phyloP scores from a whole-genome alignment of 2,329 filamentous ascomycete species.

The Neopestalotiopsis sp. region DNA sequence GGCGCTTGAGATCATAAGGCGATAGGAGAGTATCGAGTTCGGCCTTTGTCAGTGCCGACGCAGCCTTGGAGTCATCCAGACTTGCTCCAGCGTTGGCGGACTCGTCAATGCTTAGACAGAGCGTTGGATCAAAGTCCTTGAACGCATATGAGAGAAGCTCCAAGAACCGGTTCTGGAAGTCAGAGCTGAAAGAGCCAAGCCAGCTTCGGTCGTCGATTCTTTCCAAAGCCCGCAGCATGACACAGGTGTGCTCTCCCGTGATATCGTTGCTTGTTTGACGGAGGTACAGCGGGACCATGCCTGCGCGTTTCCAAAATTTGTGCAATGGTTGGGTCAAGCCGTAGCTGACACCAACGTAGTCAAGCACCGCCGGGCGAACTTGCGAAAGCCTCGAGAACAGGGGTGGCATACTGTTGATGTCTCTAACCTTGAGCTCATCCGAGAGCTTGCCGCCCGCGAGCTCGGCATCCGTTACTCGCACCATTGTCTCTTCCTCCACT shows the following conservation, averaged over 20 bases:
- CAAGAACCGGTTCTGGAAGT: conserved; percentile 95
- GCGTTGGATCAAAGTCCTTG: conserved; percentile 76
- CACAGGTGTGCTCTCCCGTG: conserved; percentile 96
- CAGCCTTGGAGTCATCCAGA: conserved; percentile 62
- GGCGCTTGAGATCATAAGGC: conserved; percentile 91
- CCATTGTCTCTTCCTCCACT: conserved; percentile 67
- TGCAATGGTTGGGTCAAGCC: conserved; percentile 86
- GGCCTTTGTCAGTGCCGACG: conserved; percentile 68
- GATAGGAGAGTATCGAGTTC: conserved; percentile 82
- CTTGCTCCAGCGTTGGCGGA: conserved; percentile 77
- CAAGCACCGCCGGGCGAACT: conserved; percentile 77
- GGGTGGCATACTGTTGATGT: conserved; percentile 90
- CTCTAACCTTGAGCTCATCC: conserved; percentile 86
- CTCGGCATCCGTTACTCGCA: conserved; percentile 82
- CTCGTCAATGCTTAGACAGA: conserved; percentile 87
- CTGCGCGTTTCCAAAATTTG: conserved; percentile 94
- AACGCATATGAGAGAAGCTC: conserved; percentile 92
- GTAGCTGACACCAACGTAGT: conserved; percentile 96
- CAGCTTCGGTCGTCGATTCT: conserved; percentile 74
- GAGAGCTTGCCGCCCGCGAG: conserved; percentile 77
- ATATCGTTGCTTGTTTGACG: conserved; percentile 95
- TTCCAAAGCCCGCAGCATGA: conserved; percentile 88
- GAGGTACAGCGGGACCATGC: conserved; percentile 89
- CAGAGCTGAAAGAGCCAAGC: conserved; percentile 88
- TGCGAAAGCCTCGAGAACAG: conserved; percentile 89